phyloP scores from a whole-genome alignment of 2,329 filamentous ascomycete species.

The Claviceps fusiformis region DNA sequence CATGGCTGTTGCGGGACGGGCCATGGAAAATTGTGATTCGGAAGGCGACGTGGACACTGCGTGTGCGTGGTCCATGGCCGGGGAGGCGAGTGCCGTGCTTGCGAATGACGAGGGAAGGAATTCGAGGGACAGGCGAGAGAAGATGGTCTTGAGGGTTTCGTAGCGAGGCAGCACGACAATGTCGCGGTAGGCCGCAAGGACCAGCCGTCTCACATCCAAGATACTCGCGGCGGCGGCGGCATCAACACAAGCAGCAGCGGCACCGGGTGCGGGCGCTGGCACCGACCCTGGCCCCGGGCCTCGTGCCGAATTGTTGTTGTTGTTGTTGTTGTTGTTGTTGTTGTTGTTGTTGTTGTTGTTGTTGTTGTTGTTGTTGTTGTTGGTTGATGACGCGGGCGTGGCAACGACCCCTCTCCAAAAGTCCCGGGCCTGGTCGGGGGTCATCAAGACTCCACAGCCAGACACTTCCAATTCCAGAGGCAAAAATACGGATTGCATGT shows the following conservation, averaged over 20 bases:
- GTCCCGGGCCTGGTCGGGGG: slow-evolving; percentile 63
- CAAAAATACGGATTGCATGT: slow-evolving; percentile 89
- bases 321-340: no score
- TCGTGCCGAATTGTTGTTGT: slow-evolving; percentile 11
- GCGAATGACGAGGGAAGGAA: slow-evolving; percentile 45
- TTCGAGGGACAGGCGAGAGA: slow-evolving; percentile 78
- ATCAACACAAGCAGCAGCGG: neutral
- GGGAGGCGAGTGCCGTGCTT: slow-evolving; percentile 40
- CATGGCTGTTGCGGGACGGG: slow-evolving; percentile 59
- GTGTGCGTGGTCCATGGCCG: slow-evolving; percentile 28
- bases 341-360: slow-evolving; percentile 8
- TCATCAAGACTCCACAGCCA: slow-evolving; percentile 69
- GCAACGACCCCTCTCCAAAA: slow-evolving; percentile 70
- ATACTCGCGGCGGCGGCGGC: slow-evolving; percentile 26
- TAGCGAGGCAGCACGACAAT: slow-evolving; percentile 78
- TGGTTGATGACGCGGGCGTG: slow-evolving; percentile 20
- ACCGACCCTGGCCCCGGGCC: slow-evolving; percentile 13
- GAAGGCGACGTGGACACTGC: slow-evolving; percentile 38
- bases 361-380: slow-evolving; percentile 5
- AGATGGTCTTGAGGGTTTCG: slow-evolving; percentile 76
- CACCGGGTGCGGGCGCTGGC: neutral
- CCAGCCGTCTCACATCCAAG: slow-evolving; percentile 78
- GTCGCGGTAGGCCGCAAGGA: slow-evolving; percentile 79
- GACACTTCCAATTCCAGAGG: slow-evolving; percentile 89
- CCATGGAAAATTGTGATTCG: slow-evolving; percentile 30